Conservation (phyloP, 225 moss, liverwort and hornwort species). For the Marchantia polymorpha region DNA sequence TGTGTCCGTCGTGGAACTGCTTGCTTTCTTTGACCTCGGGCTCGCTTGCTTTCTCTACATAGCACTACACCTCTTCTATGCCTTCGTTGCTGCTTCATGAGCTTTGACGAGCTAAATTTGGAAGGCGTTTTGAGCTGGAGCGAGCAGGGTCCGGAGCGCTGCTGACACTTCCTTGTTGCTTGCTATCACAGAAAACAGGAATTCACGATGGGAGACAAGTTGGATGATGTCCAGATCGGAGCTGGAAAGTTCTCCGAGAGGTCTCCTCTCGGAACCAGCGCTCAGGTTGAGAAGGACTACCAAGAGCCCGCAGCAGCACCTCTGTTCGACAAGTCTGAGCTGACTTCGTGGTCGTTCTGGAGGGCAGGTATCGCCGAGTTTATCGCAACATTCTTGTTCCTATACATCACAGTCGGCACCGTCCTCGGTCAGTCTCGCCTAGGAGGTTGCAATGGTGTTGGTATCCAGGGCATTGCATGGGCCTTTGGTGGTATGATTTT, state of each 20-base stretch:
- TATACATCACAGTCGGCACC: slow-evolving; percentile 42
- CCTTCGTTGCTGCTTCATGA: not conserved
- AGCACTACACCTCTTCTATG: not conserved
- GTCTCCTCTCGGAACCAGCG: slow-evolving; percentile 26
- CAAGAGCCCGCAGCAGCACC: slow-evolving; percentile 32
- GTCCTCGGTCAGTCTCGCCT: slow-evolving; percentile 21
- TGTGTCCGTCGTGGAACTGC: not conserved
- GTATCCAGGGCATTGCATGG: slow-evolving; percentile 46
- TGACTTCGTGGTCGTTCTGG: slow-evolving; percentile 44
- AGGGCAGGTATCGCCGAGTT: slow-evolving; percentile 50
- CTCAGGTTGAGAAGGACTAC: slow-evolving; percentile 30
- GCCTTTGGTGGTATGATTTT: slow-evolving; percentile 50
- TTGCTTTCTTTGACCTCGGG: not conserved
- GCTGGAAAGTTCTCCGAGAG: slow-evolving; percentile 31
- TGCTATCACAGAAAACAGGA: slow-evolving; percentile 4
- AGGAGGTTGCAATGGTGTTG: slow-evolving; percentile 28
- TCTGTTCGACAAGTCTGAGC: slow-evolving; percentile 22
- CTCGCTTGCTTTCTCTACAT: not conserved
- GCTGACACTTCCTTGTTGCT: slow-evolving; percentile 1
- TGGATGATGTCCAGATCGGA: slow-evolving; percentile 40
- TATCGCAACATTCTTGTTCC: slow-evolving; percentile 40
- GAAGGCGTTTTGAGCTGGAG: not conserved
- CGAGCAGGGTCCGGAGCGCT: not conserved
- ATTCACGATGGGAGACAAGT: slow-evolving; percentile 33
- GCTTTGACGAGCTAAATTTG: not conserved